phyloP scores from a whole-genome alignment of 2,329 filamentous ascomycete genomes.

The Aspergillus fischeri region DNA sequence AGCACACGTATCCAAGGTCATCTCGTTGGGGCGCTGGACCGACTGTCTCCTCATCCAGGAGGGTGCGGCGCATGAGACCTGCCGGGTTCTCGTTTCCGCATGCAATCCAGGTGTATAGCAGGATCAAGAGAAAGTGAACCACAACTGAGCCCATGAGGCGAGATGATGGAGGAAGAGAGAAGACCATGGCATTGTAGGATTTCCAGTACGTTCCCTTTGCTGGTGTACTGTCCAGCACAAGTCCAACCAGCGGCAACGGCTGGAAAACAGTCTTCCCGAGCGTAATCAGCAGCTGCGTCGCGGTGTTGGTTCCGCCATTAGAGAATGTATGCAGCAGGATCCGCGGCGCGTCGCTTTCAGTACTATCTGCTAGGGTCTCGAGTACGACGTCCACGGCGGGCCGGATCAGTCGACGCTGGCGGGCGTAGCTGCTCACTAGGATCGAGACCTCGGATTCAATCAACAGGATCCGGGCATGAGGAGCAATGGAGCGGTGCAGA shows the following conservation, averaged over 20 bases:
- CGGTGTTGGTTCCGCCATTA: conserved; percentile 28
- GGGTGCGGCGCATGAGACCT: not conserved
- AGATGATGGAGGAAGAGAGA: not conserved
- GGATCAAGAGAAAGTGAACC: not conserved
- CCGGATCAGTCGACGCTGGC: too few species aligned
- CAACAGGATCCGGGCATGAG: conserved; percentile 24
- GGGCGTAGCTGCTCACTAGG: not conserved
- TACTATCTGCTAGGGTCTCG: not conserved
- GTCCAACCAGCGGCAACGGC: conserved; percentile 13
- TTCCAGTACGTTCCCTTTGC: conserved; percentile 15
- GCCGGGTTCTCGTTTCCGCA: conserved; percentile 4
- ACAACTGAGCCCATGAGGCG: not conserved
- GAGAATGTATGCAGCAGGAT: conserved; percentile 27
- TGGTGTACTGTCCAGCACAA: conserved; percentile 24
- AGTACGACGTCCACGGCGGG: conserved; percentile 14
- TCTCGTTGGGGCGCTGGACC: too few species aligned
- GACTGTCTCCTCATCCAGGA: too few species aligned
- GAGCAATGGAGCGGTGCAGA: conserved; percentile 23
- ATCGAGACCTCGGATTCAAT: conserved; percentile 17
- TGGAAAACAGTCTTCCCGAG: conserved; percentile 9
- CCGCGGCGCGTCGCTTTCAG: conserved; percentile 11
- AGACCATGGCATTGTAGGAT: conserved; percentile 11
- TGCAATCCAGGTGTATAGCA: conserved; percentile 2
- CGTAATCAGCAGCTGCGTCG: conserved; percentile 16
- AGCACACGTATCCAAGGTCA: too few species aligned